Evolutionary conservation across 202 grass and related monocot genomes (phyloP).

Genomic region (Digitaria exilis): DNA sequence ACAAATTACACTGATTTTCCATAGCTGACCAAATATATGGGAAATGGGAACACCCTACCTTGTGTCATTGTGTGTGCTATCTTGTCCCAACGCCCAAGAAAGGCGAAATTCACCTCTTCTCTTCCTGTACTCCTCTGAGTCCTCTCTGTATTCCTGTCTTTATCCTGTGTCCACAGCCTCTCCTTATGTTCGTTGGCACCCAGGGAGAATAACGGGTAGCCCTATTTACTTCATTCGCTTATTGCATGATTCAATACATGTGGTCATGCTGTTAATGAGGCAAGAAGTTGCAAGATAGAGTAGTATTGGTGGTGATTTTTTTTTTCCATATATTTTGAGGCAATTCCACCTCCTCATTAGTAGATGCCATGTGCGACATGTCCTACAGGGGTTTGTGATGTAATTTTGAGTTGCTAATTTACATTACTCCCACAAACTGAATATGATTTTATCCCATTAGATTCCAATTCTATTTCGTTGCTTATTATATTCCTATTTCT

Average conservation of each 20-base stretch:
- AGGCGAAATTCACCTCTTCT: neutral
- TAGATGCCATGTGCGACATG: neutral
- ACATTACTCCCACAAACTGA: constrained; percentile 10
- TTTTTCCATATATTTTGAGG: neutral
- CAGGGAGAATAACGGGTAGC: neutral
- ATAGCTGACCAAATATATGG: neutral
- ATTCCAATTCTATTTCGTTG: neutral
- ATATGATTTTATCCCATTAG: constrained; percentile 1
- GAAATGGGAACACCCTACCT: neutral
- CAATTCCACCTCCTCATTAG: neutral
- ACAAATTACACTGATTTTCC: neutral
- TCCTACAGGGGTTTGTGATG: neutral
- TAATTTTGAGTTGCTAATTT: neutral
- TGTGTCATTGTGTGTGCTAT: neutral
- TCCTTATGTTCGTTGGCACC: neutral
- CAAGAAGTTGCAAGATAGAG: neutral
- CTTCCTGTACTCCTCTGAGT: neutral
- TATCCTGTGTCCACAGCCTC: neutral
- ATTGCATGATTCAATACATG: neutral
- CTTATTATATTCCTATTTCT: neutral
- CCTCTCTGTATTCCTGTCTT: neutral
- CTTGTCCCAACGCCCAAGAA: neutral
- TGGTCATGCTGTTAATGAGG: neutral
- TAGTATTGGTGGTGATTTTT: constrained; percentile 4
- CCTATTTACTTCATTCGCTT: neutral